phyloP scores from a whole-genome alignment of 2,329 filamentous ascomycete genomes.

The Fusarium sp. region DNA sequence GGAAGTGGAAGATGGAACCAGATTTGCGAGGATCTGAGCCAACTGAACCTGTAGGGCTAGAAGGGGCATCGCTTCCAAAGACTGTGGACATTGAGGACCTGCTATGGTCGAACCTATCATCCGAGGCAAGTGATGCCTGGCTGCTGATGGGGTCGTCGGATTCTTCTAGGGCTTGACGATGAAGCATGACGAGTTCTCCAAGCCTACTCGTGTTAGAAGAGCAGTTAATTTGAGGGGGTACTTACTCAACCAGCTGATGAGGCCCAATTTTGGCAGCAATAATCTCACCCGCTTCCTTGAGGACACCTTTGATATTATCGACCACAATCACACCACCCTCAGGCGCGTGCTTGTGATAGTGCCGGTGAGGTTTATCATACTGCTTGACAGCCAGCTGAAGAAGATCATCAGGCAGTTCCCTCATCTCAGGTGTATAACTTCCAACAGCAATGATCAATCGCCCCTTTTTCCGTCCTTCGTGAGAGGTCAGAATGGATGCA shows the following conservation, averaged over 20 bases:
- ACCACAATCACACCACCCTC: constrained; percentile 78
- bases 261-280: constrained; percentile 80
- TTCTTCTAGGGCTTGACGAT: constrained; percentile 58
- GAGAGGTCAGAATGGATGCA: constrained; percentile 75
- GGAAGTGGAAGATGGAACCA: constrained; percentile 49
- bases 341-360: constrained; percentile 75
- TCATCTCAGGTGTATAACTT: constrained; percentile 78
- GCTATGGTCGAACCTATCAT: constrained; percentile 52
- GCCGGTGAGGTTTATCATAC: constrained; percentile 61
- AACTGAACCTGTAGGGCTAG: constrained; percentile 50
- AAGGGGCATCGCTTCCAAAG: constrained; percentile 46
- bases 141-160: constrained; percentile 50
- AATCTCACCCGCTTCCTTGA: constrained; percentile 89
- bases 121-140: constrained; percentile 47
- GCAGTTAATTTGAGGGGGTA: constrained; percentile 20
- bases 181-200: constrained; percentile 80
- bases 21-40: constrained; percentile 49
- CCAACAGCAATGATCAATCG: constrained; percentile 80
- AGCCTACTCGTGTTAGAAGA: constrained; percentile 60
- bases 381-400: constrained; percentile 70
- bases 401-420: constrained; percentile 84
- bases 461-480: constrained; percentile 77
- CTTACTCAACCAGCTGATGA: constrained; percentile 82
- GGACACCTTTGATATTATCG: constrained; percentile 81
- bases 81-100: constrained; percentile 56